A percentile compares a stretch with the other conserved stretches of the same genome.
Evolutionary conservation across 2,329 filamentous ascomycete genomes (phyloP).

Genomic region (Canariomyces notabilis): DNA sequence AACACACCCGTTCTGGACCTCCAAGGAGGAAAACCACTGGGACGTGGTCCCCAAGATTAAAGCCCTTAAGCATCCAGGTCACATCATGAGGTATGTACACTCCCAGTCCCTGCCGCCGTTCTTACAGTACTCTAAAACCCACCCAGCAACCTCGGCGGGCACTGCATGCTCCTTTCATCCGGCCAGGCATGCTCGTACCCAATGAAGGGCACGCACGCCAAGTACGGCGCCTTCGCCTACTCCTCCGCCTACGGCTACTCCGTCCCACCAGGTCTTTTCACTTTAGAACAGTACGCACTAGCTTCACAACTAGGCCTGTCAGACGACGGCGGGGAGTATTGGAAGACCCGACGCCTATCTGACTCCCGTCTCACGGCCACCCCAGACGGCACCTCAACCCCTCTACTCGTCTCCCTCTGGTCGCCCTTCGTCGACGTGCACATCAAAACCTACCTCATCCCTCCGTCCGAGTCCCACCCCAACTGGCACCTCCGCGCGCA

Average conservation of each 20-base stretch:
- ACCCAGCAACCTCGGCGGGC: conserved; percentile 59
- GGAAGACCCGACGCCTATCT: conserved; percentile 70
- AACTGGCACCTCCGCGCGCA: conserved; percentile 69
- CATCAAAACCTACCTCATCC: conserved; percentile 60
- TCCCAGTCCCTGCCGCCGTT: not conserved
- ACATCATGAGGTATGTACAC: conserved; percentile 54
- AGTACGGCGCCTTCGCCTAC: conserved; percentile 76
- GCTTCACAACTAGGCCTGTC: conserved; percentile 72
- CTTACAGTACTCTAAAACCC: conserved; percentile 2
- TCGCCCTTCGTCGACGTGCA: conserved; percentile 64
- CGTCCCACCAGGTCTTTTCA: conserved; percentile 69
- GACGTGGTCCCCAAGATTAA: conserved; percentile 54
- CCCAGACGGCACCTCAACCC: conserved; percentile 43
- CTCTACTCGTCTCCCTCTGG: conserved; percentile 66
- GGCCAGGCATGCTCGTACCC: conserved; percentile 80
- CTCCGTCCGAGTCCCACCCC: conserved; percentile 51
- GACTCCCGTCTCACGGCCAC: conserved; percentile 56
- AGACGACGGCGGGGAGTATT: conserved; percentile 71
- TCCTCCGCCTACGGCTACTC: conserved; percentile 72
- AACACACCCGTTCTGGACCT: conserved; percentile 70
- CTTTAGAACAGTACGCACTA: conserved; percentile 70
- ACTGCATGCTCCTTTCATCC: conserved; percentile 69
- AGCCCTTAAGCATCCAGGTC: conserved; percentile 61
- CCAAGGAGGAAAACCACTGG: conserved; percentile 57
- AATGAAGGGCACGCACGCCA: conserved; percentile 75